Evolutionary conservation across 441 rosid species (phyloP).

Genomic region (Eruca vesicaria): DNA sequence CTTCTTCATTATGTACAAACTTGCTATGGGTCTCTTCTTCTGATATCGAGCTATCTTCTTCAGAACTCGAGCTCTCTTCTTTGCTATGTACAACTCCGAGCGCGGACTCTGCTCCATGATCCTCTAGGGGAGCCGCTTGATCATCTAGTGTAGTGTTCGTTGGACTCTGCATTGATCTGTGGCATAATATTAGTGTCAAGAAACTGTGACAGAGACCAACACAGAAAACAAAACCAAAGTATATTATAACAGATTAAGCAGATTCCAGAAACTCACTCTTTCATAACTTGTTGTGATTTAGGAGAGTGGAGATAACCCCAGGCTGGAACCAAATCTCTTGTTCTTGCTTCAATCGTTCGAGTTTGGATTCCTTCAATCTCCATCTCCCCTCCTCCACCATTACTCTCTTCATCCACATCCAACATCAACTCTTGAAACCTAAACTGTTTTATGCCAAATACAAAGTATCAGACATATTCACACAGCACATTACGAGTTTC

Average conservation of each 20-base stretch:
- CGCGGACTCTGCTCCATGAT: conserved; percentile 12
- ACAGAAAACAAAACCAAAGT: background rate
- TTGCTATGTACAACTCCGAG: conserved; percentile 17
- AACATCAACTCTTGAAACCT: conserved; percentile 53
- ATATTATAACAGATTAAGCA: no score
- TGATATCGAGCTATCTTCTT: conserved; percentile 12
- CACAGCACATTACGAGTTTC: background rate
- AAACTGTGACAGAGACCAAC: background rate
- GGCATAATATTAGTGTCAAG: background rate
- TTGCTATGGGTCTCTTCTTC: conserved; percentile 16
- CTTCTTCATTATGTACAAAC: conserved; percentile 18
- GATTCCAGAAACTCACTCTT: conserved; percentile 44
- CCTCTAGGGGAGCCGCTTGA: conserved; percentile 1
- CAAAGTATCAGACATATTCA: conserved; percentile 14
- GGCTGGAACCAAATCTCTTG: conserved; percentile 69
- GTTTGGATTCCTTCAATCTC: conserved; percentile 66
- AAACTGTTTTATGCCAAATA: conserved; percentile 48
- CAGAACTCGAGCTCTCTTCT: conserved; percentile 11
- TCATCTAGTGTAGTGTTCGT: background rate
- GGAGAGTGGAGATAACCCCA: conserved; percentile 50
- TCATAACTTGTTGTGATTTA: conserved; percentile 49
- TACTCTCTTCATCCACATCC: conserved; percentile 41
- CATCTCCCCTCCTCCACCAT: conserved; percentile 58
- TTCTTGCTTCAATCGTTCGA: conserved; percentile 62
- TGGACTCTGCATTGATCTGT: conserved; percentile 20